phyloP scores from a whole-genome alignment of 2,329 filamentous ascomycete genomes.

The Colletotrichum cuscutae region DNA sequence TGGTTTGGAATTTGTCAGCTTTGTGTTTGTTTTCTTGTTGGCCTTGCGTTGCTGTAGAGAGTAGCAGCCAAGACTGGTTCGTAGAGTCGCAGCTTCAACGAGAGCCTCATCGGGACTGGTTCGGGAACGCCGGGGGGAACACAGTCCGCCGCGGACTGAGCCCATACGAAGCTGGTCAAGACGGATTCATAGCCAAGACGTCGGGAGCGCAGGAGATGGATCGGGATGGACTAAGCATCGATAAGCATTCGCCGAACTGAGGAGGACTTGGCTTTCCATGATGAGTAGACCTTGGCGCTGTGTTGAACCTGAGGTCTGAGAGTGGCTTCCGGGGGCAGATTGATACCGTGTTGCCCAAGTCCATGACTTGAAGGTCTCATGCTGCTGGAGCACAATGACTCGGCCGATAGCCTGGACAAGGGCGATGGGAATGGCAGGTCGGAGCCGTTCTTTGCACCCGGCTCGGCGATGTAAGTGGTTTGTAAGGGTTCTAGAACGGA shows the following conservation, averaged over 20 bases:
- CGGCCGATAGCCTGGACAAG: background rate
- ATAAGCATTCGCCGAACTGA: background rate
- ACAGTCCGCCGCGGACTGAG: background rate
- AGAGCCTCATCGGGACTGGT: background rate
- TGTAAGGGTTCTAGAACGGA: background rate
- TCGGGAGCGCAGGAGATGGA: background rate
- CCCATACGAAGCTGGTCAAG: background rate
- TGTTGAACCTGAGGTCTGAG: background rate
- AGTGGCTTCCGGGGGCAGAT: background rate
- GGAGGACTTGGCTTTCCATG: background rate
- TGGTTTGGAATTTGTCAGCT: background rate
- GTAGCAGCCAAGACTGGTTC: background rate
- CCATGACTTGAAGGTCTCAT: background rate
- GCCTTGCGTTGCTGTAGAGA: background rate
- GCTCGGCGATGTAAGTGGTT: background rate
- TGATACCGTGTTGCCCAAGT: background rate
- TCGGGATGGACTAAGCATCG: background rate
- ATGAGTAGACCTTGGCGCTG: background rate
- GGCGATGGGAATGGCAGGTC: background rate
- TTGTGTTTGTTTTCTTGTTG: background rate
- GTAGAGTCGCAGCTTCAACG: background rate
- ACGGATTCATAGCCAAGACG: background rate
- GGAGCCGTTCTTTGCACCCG: background rate
- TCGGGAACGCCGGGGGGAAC: background rate
- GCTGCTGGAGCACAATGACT: background rate